Evolutionary conservation across 257 asterid genomes (phyloP).

Genomic region (Ilex aquifolium): DNA sequence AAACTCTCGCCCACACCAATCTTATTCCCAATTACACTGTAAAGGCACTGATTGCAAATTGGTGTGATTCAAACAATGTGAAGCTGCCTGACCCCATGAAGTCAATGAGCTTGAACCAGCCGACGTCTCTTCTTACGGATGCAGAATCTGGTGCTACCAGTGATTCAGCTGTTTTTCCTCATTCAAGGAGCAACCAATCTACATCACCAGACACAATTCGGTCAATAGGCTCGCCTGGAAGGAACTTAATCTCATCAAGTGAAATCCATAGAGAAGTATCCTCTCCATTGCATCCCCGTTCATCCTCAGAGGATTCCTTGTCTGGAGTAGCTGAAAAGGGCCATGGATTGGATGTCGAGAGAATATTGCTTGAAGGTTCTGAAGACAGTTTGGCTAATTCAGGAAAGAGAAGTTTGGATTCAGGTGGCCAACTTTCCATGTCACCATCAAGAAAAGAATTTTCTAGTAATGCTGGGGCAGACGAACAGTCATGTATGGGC

Average conservation of each 20-base stretch:
- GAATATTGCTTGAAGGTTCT: constrained; percentile 41
- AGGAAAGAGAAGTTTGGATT: constrained; percentile 44
- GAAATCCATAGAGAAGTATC: constrained; percentile 28
- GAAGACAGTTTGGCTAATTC: constrained; percentile 55
- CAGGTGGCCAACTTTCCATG: constrained; percentile 25
- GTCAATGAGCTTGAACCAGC: constrained; percentile 43
- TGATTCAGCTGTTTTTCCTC: constrained; percentile 14
- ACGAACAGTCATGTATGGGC: constrained; percentile 34
- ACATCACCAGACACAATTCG: constrained; percentile 35
- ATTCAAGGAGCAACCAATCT: constrained; percentile 32
- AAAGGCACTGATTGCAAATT: constrained; percentile 74
- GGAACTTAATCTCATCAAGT: constrained; percentile 29
- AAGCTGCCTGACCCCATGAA: constrained; percentile 68
- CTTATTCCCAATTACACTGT: constrained; percentile 86
- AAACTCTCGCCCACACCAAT: constrained; percentile 65
- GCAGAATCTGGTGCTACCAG: constrained; percentile 44
- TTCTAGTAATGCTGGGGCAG: constrained; percentile 25
- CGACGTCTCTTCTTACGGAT: constrained; percentile 52
- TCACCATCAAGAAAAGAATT: constrained; percentile 36
- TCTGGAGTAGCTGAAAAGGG: constrained; percentile 41
- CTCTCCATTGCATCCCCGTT: constrained; percentile 53
- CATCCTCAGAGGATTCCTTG: constrained; percentile 53
- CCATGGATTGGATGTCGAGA: constrained; percentile 35
- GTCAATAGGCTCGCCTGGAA: constrained; percentile 41
- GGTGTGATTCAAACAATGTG: constrained; percentile 71